Conservation (phyloP, 2,329 filamentous ascomycete species). For the Rhynchosporium agropyri region DNA sequence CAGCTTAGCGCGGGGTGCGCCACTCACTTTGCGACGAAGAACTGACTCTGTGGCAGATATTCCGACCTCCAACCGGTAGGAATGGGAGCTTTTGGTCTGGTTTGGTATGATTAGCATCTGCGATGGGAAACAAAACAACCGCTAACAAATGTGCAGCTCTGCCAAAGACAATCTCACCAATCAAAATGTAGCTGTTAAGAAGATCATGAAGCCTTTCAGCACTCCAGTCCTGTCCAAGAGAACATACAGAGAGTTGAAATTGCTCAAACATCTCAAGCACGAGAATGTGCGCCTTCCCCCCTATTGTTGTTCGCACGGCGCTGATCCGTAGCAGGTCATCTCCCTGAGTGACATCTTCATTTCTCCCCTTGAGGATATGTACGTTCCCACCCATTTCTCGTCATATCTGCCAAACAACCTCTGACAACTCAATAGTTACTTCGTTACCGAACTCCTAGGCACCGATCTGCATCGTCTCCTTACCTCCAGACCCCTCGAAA, state of each 20-base stretch:
- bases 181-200: constrained; percentile 98
- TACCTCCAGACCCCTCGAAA: constrained; percentile 93
- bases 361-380: constrained; percentile 98
- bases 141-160: constrained; percentile 62
- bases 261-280: constrained; percentile 93
- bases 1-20: constrained; percentile 25
- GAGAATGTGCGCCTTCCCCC: constrained; percentile 71
- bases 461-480: constrained; percentile 95
- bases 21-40: constrained; percentile 24
- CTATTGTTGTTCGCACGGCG: constrained; percentile 14
- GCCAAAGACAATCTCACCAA: constrained; percentile 96
- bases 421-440: constrained; percentile 67
- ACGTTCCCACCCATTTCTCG: constrained; percentile 38
- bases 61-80: constrained; percentile 97
- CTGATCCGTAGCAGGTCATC: constrained; percentile 69
- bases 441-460: constrained; percentile 95
- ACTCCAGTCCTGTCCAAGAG: constrained; percentile 98
- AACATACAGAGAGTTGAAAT: constrained; percentile 95
- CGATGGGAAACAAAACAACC: constrained; percentile 9
- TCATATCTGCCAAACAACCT: constrained; percentile 29
- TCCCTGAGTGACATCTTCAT: constrained; percentile 99
- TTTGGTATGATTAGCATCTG: constrained; percentile 69
- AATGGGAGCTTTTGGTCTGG: constrained; percentile 98
- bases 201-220: constrained; percentile 99
- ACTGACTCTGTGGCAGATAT: constrained; percentile 63